Base-by-base conservation (phyloP, 1,284 basidiomycete species). In the Pseudozyma hubeiensis region DNA sequence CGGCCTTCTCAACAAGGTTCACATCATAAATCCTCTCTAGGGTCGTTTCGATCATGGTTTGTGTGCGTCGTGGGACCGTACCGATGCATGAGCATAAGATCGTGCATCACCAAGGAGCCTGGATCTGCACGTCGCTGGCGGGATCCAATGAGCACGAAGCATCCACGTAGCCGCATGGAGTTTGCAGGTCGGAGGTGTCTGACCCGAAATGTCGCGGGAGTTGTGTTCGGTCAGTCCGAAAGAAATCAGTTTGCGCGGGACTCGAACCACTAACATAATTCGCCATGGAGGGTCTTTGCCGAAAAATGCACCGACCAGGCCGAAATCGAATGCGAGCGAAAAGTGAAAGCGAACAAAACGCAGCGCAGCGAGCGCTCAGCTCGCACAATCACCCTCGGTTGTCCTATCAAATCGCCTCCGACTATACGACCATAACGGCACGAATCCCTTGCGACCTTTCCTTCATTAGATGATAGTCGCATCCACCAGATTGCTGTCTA, bases 1-100 rank as follows among this genome's bases (percentile, higher is more conserved):
- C 64, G 53, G 57, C 79, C 77, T 80, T 80, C 76, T 80, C 79
- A 80, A 80, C 79, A 80, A 79, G 77, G 79, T 73, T n/a, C 16
- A 10, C 10, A 37, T 37, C 35, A 37, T 37, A 14, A 37, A 37
- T 16, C 7, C 40, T 41, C 24, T 24, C 24, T 24, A 24, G 24
- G 24, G 24, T 24, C 24, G 24, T 24, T 24, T 24, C 24, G 24
- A 24, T 24, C 24, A 4, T 24, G 24, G 24, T 24, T 4, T 24
- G 24, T 24, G 24, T 24, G 24, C 24, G 24, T 24, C 24, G 24
- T 24, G 24, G 24, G 24, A 24, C 24, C 24, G 24, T 24, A 24
- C 24, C 24, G 24, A 24, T 24, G 24, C 24, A 24, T 24, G 24
- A 24, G 24, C 24, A 24, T 24, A 4, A 24, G 50, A 37, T 37